Conservation (phyloP, 345 rosid species). For the Populus nigra region DNA sequence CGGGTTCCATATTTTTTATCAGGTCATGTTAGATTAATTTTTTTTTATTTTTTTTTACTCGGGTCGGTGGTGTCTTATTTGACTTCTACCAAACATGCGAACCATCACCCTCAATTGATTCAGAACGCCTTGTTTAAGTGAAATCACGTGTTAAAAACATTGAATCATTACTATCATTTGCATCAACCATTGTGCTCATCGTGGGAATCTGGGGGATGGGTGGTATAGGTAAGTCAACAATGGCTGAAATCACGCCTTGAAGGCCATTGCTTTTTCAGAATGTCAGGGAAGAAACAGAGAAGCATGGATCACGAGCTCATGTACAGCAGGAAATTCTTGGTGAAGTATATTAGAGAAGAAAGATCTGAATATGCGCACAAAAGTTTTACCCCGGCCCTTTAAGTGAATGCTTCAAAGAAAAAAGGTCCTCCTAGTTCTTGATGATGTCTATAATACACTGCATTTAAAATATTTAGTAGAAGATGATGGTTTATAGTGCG, state of each 20-base stretch:
- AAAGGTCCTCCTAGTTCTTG: not conserved
- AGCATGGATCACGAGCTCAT: not conserved
- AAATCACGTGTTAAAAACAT: not conserved
- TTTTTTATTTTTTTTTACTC: too few relatives aligned
- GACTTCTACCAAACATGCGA: too few relatives aligned
- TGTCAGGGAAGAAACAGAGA: not conserved
- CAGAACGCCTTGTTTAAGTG: not conserved
- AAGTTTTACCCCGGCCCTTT: too few relatives aligned
- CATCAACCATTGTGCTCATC: not conserved
- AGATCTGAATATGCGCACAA: too few relatives aligned
- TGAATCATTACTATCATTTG: not conserved
- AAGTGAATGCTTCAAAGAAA: not conserved
- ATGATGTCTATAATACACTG: not conserved
- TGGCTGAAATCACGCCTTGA: not conserved
- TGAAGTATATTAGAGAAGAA: not conserved
- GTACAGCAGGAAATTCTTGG: not conserved
- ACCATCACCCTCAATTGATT: not conserved
- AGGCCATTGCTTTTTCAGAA: not conserved
- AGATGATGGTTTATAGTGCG: too few relatives aligned
- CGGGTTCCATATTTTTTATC: too few relatives aligned
- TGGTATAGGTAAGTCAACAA: conserved; percentile 7
- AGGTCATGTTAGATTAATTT: too few relatives aligned
- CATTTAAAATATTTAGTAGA: not conserved
- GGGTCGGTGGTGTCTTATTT: too few relatives aligned
- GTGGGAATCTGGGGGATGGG: conserved; percentile 5